Evolutionary conservation across 202 grass and related monocot species (phyloP), one percentile per base, ranked within the genome.

Genomic region (Brachypodium distachyon): DNA sequence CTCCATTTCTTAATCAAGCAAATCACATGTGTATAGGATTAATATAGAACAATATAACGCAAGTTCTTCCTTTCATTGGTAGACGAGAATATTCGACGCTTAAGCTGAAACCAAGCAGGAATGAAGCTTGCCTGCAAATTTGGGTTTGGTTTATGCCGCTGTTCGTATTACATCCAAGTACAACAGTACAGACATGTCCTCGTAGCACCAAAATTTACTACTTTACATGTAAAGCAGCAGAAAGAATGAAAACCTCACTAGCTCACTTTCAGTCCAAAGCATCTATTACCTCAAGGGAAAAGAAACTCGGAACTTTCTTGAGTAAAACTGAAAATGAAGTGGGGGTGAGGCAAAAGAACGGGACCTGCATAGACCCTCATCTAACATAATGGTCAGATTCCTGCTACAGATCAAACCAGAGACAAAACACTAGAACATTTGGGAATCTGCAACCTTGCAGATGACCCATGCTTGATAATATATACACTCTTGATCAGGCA

Each of bases 171-270:
- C 67, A 85, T 59, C 61, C 49, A 61, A 62, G 60, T 75, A 87
- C 81, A 85, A 88, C 81, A 91, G 68, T 71, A 61, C 53, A 67
- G 34, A 66, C 28, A 85, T 22, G 62, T 87, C 74, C 67, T 85
- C 49, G 23, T 66, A 77, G 62, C 52, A 79, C 77, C 82, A 91
- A 88, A 91, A 91, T 82, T 84, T 87, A 91, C 79, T 85, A 91
- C 79, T 88, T 82, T 85, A 91, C 84, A 91, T 36, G 76, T 79
- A 87, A 79, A 71, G 81, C 72, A 77, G 80, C 64, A 28, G 84
- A 88, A 82, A 85, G 73, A 87, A 81, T 57, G 77, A 74, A 72
- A 84, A 84, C 43, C 70, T 77, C 78, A 67, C 84, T 60, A 55
- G 75, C 49, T 84, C 77, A 59, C 64, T 80, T 76, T 48, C 56